Base-by-base conservation (phyloP, 1,284 basidiomycete species). In the Lignosus rhinocerotis region DNA sequence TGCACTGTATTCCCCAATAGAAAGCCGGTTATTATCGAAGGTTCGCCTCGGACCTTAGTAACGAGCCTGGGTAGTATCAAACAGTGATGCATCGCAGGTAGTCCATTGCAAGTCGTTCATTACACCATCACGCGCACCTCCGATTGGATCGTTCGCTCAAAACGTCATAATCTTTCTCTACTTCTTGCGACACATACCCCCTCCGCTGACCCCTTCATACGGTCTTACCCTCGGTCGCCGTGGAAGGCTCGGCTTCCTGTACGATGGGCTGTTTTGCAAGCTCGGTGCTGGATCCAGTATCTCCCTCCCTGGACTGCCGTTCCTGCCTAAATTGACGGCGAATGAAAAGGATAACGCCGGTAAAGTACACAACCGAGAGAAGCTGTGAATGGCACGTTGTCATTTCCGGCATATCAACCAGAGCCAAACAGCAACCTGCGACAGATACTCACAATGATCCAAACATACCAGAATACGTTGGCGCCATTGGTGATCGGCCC, bases 391-490 rank as follows among this genome's bases (percentile, higher is more conserved):
- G 55, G 17, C 48, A 39, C 9, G 21, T 14, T 12, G 41, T 14
- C 43, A 41, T 7, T 34, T 11, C 34, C 12, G 17, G 42, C 34
- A 51, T 8, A 39, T 8, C 41, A 8, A 19, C 12, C 12, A n/a
- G 34, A 47, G n/a, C 16, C 38, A n/a, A 34, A 25, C 25, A 25
- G 2, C 25, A 25, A 25, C 25, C 25, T 25, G 25, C 25, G 25
- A 25, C 25, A 14, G 11, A 12, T 21, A 77, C 81, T 70, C 66
- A 85, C 83, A 59, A 77, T 74, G 58, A 80, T 72, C 83, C 83
- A 86, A 21, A 80, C 63, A 60, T 76, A 79, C 74, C 79, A 86
- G 9, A 81, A 61, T 31, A 76, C 74, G 51, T 78, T 73, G 31
- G 79, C 73, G 11, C 70, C 74, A 7, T 70, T 70, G 6, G 77